Base-by-base conservation (phyloP, 768 basidiomycete species). In the Podaxis rugospora region DNA sequence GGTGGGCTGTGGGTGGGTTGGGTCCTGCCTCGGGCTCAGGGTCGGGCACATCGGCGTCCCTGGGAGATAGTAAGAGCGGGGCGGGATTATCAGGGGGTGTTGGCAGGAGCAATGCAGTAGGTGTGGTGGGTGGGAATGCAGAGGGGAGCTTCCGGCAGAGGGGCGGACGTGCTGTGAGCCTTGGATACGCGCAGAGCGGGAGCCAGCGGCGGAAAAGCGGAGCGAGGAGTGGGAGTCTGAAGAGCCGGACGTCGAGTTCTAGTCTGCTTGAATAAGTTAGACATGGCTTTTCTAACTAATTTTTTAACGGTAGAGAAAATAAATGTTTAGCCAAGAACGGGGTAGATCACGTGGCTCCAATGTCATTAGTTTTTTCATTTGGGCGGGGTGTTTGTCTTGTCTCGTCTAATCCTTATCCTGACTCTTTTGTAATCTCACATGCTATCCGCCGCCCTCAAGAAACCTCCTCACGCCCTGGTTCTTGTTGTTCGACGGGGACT, bases 1-100 rank as follows among this genome's bases (percentile, higher is more conserved):
- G 84, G 7, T 96, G 94, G 95, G 90, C 88, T 11, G 69, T 91
- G 9, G 83, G 84, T 4, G 88, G 88, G 0, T 72, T 86, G 18
- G 74, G 73, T 21, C 57, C 57, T 36, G 46, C 57, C 3, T 28
- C 58, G 2, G 7, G 32, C 32, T 55, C 66, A 14, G 51, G 49
- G 9, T 62, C 61, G n/a, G 23, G 27, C 4, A 16, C 54, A 9
- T 10, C 36, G 4, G 14, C 47, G 39, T 18, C 46, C 13, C 4
- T 21, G 53, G 53, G 18, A 36, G 11, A 32, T 11, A 32, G 13
- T 51, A 23, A 28, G 66, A 47, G 16, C 59, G 14, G 53, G 49
- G 21, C 55, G 58, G 28, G 46, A 16, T 27, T 35, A 32, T 32
- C 32, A 32, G 35, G 35, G 14, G 18, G 28, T 23, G 23, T 27